phyloP scores from a whole-genome alignment of 805 yeast genomes.

The Nakazawaea ambrosiae region DNA sequence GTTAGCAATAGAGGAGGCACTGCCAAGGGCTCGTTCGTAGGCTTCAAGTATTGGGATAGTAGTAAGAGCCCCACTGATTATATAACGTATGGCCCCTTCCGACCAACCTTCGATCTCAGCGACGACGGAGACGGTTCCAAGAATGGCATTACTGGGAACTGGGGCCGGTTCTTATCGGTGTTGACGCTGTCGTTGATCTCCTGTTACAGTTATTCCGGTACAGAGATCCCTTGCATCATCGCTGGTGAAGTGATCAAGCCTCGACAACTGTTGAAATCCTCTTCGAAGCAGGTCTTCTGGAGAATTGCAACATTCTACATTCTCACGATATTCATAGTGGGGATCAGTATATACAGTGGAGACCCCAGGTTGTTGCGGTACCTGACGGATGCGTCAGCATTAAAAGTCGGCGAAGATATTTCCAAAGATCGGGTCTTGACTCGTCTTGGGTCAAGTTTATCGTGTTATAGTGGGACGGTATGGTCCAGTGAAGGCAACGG shows the following conservation, averaged over 20 bases:
- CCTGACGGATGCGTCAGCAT: slow-evolving; percentile 25
- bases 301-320: slow-evolving; percentile 60
- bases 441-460: slow-evolving; percentile 18
- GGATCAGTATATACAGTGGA: slow-evolving; percentile 69
- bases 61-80: slow-evolving; percentile 39
- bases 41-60: slow-evolving; percentile 64
- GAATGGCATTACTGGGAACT: slow-evolving; percentile 52
- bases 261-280: slow-evolving; percentile 66
- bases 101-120: slow-evolving; percentile 63
- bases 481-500: slow-evolving; percentile 20
- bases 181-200: slow-evolving; percentile 57
- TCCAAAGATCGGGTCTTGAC: slow-evolving; percentile 15
- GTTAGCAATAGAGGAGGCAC: slow-evolving; percentile 56
- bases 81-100: slow-evolving; percentile 60
- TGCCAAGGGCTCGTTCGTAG: slow-evolving; percentile 38
- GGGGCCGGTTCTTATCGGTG: slow-evolving; percentile 56
- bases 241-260: slow-evolving; percentile 86
- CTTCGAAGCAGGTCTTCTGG: slow-evolving; percentile 70
- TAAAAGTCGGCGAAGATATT: slow-evolving; percentile 14
- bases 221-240: slow-evolving; percentile 76
- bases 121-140: slow-evolving; percentile 50
- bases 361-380: slow-evolving; percentile 66
- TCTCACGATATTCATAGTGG: slow-evolving; percentile 59
- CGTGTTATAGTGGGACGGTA: slow-evolving; percentile 15
- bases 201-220: slow-evolving; percentile 73